Percentiles rank a stretch among this genome's conserved stretches.
These are phyloP conservation scores for Penicillium paradoxum DNA, from an alignment of 495 filamentous ascomycete genomes.

Conservation along the genomic window DNA sequence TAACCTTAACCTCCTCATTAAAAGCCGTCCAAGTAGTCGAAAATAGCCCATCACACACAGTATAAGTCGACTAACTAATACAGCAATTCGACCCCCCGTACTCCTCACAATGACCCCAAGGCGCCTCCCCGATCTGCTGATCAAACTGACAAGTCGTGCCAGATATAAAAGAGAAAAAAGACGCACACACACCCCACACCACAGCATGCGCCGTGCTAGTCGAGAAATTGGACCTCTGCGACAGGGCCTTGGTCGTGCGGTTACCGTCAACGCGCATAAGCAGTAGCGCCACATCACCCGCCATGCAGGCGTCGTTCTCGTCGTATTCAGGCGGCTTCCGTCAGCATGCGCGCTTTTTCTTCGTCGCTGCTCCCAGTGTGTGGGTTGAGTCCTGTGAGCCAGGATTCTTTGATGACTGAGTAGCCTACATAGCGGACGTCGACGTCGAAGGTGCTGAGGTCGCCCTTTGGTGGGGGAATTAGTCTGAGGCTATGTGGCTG, in stretches of 20 bases:
- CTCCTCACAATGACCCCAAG: neutral
- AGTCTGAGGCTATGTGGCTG: neutral
- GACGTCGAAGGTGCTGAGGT: neutral
- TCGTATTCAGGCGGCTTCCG: neutral
- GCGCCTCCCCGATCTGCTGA: neutral
- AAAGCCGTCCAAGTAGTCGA: conserved; percentile 1
- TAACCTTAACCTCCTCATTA: neutral
- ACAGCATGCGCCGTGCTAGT: conserved; percentile 1
- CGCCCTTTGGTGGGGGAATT: neutral
- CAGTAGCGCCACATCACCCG: neutral
- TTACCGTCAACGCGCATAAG: neutral
- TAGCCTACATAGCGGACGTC: neutral
- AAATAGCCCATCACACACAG: neutral
- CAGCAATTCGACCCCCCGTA: neutral
- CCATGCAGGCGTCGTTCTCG: neutral
- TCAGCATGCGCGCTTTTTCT: neutral
- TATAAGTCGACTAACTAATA: conserved; percentile 1
- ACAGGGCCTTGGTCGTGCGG: neutral
- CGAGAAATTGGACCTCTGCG: neutral
- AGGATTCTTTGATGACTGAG: neutral
- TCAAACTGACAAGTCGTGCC: neutral
- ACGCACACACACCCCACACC: neutral
- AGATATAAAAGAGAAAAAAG: neutral
- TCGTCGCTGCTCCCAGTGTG: neutral
- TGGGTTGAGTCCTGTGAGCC: neutral